Evolutionary conservation across 495 filamentous ascomycete genomes (phyloP), one percentile per base, ranked within the genome.

Genomic region (Gamarada debralockiae): DNA sequence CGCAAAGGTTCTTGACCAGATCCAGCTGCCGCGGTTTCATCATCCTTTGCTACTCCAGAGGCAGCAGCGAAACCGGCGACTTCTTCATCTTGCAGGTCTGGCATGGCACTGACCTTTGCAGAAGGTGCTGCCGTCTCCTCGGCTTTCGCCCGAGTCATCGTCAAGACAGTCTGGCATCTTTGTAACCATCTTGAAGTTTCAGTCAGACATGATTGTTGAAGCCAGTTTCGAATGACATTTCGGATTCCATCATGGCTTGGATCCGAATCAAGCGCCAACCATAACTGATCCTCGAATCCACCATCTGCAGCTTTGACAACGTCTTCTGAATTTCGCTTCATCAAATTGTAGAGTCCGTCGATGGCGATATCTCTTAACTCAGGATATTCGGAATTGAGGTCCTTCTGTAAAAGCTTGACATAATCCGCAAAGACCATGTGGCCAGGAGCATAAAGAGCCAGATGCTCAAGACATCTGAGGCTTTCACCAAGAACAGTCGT

Each of bases 61-160:
- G 85, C 81, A 22, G 81, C 80, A 36, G 91, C 90, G 65, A 98
- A 97, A 0, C 92, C 93, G 40, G 93, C 92, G 34, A 95, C 92
- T 64, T 99, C 93, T 61, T 99, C 93, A 65, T 99, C 93, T 49
- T 92, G 86, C 3, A 97, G 69, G 57, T 97, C 95, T 8, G 85
- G 76, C 0, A 75, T 75, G 2, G 74, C 73, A 31, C 70, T 61
- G 39, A 81, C 84, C 27, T 68, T 68, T 23, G 70, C 64, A 2
- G 70, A 60, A 15, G 77, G 71, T 13, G 70, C 70, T 27, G 75
- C 65, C 7, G 70, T 64, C 7, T 83, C 75, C 15, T 79, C 71
- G 3, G 69, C 70, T 64, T 83, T 85, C 14, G 74, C 70, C 57
- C 82, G 83, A 0, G 89, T 91, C 75, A 91, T 96, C 36, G 90